These are phyloP conservation scores for Fusarium sp. DNA, from an alignment of 2,329 filamentous ascomycete genomes.

Conservation along the genomic window DNA sequence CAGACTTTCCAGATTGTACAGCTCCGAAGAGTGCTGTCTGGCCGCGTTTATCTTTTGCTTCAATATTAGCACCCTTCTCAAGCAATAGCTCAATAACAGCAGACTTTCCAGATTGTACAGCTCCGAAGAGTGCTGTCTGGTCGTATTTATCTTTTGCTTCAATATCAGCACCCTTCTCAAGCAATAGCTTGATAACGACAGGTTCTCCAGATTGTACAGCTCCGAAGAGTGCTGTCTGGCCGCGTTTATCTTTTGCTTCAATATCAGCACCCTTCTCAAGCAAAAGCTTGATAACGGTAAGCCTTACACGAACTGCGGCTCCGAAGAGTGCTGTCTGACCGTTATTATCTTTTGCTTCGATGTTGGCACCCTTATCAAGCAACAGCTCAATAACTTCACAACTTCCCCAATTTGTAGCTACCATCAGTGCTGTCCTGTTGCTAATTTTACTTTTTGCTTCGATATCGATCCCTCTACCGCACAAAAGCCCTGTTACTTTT, in stretches of 20 bases:
- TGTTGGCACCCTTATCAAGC: no score
- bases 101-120: rapidly evolving
- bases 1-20: rapidly evolving
- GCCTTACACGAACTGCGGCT: no score
- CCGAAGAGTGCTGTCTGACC: neutral
- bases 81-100: neutral
- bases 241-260: neutral
- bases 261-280: neutral
- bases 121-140: neutral
- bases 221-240: neutral
- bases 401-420: no score
- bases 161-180: neutral
- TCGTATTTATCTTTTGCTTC: neutral
- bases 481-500: neutral
- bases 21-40: neutral
- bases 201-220: rapidly evolving
- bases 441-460: no score
- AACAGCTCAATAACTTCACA: no score
- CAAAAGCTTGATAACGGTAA: neutral
- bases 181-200: neutral
- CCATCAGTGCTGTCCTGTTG: no score
- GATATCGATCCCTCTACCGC: neutral
- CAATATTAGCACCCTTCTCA: neutral
- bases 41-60: neutral
- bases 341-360: neutral